phyloP scores from a whole-genome alignment of 2,329 filamentous ascomycete genomes.

The Penicillium crustosum region DNA sequence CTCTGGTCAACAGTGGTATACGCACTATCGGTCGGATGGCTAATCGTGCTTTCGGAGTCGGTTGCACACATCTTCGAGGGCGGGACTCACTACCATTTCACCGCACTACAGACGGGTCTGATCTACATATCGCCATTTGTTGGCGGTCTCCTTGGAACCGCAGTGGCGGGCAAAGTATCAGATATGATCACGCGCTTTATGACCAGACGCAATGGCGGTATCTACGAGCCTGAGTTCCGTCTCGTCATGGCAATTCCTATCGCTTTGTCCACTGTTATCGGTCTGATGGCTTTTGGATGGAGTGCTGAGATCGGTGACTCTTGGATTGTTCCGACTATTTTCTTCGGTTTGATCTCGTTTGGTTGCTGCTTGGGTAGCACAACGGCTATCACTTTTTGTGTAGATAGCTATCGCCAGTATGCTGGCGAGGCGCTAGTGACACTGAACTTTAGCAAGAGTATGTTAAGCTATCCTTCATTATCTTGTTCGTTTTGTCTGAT shows the following conservation, averaged over 20 bases:
- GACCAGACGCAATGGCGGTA: slow-evolving; percentile 80
- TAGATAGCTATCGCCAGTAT: slow-evolving; percentile 90
- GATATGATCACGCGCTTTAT: slow-evolving; percentile 82
- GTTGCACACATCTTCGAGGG: slow-evolving; percentile 77
- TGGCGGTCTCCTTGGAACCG: slow-evolving; percentile 85
- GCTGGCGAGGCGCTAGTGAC: slow-evolving; percentile 93
- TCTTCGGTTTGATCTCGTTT: slow-evolving; percentile 90
- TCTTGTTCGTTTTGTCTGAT: not conserved
- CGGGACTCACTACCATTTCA: slow-evolving; percentile 72
- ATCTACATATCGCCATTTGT: slow-evolving; percentile 90
- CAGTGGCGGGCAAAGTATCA: slow-evolving; percentile 82
- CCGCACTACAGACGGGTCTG: slow-evolving; percentile 74
- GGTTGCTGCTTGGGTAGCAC: slow-evolving; percentile 88
- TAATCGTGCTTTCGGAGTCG: slow-evolving; percentile 90
- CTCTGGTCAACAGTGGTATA: slow-evolving; percentile 87
- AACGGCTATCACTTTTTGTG: slow-evolving; percentile 88
- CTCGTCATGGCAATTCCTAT: slow-evolving; percentile 85
- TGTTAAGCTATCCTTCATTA: slow-evolving; percentile 22
- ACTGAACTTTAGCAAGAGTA: slow-evolving; percentile 87
- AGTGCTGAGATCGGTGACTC: slow-evolving; percentile 69
- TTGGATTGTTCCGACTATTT: slow-evolving; percentile 91
- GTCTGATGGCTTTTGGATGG: slow-evolving; percentile 97
- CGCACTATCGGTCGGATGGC: slow-evolving; percentile 85
- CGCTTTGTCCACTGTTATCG: slow-evolving; percentile 72
- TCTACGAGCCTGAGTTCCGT: slow-evolving; percentile 93